Conservation (phyloP, 2,329 filamentous ascomycete genomes). For the Teratosphaeria epicoccoides region DNA sequence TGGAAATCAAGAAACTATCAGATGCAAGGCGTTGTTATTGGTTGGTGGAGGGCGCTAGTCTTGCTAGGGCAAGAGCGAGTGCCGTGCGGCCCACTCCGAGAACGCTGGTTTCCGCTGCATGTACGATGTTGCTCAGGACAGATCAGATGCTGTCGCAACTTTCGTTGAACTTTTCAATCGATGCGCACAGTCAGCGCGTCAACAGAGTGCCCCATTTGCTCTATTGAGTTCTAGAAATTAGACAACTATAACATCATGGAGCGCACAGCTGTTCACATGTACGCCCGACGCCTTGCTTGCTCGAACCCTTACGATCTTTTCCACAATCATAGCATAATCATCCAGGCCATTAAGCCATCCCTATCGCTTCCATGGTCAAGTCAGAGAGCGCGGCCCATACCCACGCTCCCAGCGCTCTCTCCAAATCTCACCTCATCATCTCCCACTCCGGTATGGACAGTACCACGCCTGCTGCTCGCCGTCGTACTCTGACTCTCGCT, state of each 20-base stretch:
- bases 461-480: constrained; percentile 21
- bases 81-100: not conserved
- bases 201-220: not conserved
- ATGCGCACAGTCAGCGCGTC: too few relatives aligned
- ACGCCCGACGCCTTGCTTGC: not conserved
- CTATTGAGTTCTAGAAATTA: not conserved
- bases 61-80: not conserved
- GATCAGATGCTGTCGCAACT: not conserved
- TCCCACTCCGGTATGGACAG: constrained; percentile 6
- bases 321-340: not conserved
- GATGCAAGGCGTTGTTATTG: not conserved
- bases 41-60: not conserved
- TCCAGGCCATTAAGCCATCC: not conserved
- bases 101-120: not conserved
- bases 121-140: not conserved
- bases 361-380: not conserved
- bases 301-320: not conserved
- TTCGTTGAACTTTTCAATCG: not conserved
- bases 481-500: constrained; percentile 29
- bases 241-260: not conserved
- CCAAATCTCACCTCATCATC: constrained; percentile 27
- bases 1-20: not conserved
- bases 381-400: constrained; percentile 10
- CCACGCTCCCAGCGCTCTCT: constrained; percentile 26
- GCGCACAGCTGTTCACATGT: not conserved